These are phyloP conservation scores for Verbena officinalis DNA, from an alignment of 257 asterid genomes.

Conservation along the genomic window DNA sequence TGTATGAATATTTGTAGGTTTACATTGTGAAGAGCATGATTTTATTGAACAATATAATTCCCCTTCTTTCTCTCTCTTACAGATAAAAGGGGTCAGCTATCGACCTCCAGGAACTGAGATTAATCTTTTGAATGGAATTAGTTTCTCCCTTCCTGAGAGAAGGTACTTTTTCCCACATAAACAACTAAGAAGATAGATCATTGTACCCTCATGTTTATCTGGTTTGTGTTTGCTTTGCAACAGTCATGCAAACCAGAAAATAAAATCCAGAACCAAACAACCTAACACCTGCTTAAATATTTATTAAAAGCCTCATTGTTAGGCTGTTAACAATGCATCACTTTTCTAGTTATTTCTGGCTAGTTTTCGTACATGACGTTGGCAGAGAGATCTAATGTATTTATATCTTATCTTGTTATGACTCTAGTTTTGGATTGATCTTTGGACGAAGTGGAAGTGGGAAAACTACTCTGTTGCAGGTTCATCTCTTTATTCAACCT, in stretches of 20 bases:
- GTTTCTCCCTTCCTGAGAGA: slow-evolving; percentile 73
- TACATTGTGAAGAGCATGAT: background rate
- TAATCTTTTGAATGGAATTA: slow-evolving; percentile 67
- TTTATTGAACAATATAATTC: slow-evolving; percentile 11
- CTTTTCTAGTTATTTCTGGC: slow-evolving; percentile 18
- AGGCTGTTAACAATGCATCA: no score
- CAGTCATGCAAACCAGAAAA: slow-evolving; percentile 19
- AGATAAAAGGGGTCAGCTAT: slow-evolving; percentile 70
- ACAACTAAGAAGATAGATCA: background rate
- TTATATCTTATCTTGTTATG: slow-evolving; percentile 22
- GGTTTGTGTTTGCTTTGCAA: background rate
- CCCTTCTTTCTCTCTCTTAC: slow-evolving; percentile 15
- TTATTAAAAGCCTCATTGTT: background rate
- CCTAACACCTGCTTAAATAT: background rate
- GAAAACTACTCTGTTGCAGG: slow-evolving; percentile 95
- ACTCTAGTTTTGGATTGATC: slow-evolving; percentile 77
- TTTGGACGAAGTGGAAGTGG: slow-evolving; percentile 98
- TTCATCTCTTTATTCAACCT: slow-evolving; percentile 32
- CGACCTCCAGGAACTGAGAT: slow-evolving; percentile 86
- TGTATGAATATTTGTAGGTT: slow-evolving; percentile 7
- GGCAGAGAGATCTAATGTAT: slow-evolving; percentile 19
- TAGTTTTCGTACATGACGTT: slow-evolving; percentile 19
- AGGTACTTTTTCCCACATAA: slow-evolving; percentile 44
- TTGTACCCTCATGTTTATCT: slow-evolving; percentile 13
- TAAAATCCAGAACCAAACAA: slow-evolving; percentile 8